These are phyloP conservation scores for Gynandropsis gynandra DNA, from an alignment of 345 rosid genomes.

Conservation along the genomic window DNA sequence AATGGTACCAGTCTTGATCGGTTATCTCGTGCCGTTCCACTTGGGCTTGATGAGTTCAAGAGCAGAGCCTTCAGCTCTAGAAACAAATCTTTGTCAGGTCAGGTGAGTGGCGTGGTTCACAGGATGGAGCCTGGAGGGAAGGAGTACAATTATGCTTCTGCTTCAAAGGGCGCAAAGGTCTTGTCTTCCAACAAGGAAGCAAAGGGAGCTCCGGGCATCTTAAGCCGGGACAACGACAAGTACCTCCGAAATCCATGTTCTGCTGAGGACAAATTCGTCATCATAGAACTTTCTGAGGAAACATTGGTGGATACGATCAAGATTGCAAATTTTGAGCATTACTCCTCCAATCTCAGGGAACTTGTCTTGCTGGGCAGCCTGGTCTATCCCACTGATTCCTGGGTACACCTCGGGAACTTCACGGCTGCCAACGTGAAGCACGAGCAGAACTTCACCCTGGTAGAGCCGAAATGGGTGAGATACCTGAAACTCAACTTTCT, in stretches of 20 bases:
- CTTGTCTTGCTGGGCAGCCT: constrained; percentile 83
- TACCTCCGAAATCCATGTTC: constrained; percentile 93
- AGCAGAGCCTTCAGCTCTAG: constrained; percentile 59
- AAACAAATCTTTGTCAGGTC: constrained; percentile 54
- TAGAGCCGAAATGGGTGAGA: constrained; percentile 78
- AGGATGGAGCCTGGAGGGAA: constrained; percentile 88
- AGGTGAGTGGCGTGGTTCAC: constrained; percentile 56
- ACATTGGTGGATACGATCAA: constrained; percentile 71
- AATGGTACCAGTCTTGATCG: constrained; percentile 35
- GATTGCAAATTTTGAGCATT: constrained; percentile 89
- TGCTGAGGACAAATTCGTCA: constrained; percentile 73
- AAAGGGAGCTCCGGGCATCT: constrained; percentile 74
- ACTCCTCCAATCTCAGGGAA: constrained; percentile 79
- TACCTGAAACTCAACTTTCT: constrained; percentile 68
- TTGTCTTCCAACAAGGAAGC: constrained; percentile 85
- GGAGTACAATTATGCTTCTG: constrained; percentile 83
- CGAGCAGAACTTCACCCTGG: constrained; percentile 59
- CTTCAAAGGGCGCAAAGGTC: constrained; percentile 87
- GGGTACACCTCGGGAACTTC: constrained; percentile 82
- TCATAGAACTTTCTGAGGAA: constrained; percentile 92
- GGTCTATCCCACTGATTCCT: constrained; percentile 76
- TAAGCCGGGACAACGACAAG: constrained; percentile 79
- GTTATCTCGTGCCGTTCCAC: constrained; percentile 50
- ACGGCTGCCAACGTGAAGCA: constrained; percentile 78
- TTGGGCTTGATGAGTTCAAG: constrained; percentile 90